Evolutionary conservation across 441 rosid species (phyloP), one percentile per base, ranked within the genome.

Genomic region (Metrosideros polymorpha): DNA sequence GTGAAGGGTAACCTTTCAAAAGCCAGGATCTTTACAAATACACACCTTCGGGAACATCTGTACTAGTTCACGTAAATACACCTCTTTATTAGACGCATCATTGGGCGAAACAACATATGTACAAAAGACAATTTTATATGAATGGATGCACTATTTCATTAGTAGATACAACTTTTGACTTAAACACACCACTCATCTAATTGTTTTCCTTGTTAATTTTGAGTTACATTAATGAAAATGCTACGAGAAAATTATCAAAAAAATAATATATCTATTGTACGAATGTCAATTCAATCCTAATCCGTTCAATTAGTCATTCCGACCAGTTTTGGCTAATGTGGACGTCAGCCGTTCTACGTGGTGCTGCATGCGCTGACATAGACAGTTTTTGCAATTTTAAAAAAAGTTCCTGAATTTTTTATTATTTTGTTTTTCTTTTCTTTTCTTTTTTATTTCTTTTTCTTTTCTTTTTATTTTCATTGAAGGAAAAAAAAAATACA

Each of bases 301-400:
- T 39, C 2, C 0, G 39, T 71, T 71, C 27, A 71, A 22, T 39
- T 39, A 39, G 0, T 71, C 9, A 12, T 71, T 71, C 7, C 1
- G 6, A 0, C 1, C 1, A 39, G 12, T 39, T 71, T 71, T 71
- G 7, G n/a, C 29, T 1, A 39, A 71, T 0, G 4, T 71, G 5
- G 4, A 22, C 7, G 2, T 2, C 6, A 2, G 7, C 4, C 0
- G 1, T 35, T 12, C 4, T 39, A 39, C 3, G 3, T 24, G 82
- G 2, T 39, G 29, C 1, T 0, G 0, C 43, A 32, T 0, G 0
- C 1, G 6, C 3, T 27, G 5, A 56, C 15, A 3, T 12, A 25
- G 4, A 13, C 8, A n/a, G 13, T 57, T 57, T 57, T 51, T 7
- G 8, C 32, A 57, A 57, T n/a, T 57, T 6, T 10, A 9, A 27